Base-by-base conservation (phyloP, 805 yeast genomes). In the Komagataella kurtzmanii region DNA sequence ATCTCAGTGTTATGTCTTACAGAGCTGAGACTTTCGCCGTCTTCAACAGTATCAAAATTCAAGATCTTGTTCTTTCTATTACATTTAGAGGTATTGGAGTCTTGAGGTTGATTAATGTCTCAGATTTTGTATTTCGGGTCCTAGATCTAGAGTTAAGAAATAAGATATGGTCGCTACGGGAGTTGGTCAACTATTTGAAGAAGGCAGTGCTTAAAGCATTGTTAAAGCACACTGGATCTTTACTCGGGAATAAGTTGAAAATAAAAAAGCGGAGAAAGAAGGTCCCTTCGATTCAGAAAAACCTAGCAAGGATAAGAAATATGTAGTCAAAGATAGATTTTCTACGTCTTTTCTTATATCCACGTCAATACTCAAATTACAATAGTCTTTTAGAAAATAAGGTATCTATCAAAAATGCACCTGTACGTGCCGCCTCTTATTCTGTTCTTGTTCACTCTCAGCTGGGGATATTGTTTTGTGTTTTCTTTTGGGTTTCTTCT, bases 11-110 rank as follows among this genome's bases (percentile, higher is more conserved):
- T 55, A 88, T 91, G 96, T 67, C 88, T 4, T 67, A 72, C 47
- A 70, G 97, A 49, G 88, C 97, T 0, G 77, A 86, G 24, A 79
- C 77, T 53, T 87, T 78, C 61, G 72, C 85, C 64, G 83, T 86
- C 57, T 78, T 90, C 54, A 77, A 80, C 21, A 68, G 76, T 14
- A 72, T 91, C 55, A 69, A 67, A 36, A 59, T 84, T 45, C 70
- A 73, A 43, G 63, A 73, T n/a, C 71, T 79, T 44, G 61, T 69
- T n/a, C 61, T 90, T 14, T 73, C 81, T 50, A 74, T 89, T 23
- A 85, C 95, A 49, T 87, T 87, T 66, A 79, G 80, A 62, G 95
- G 93, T 7, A 80, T 79, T 14, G 87, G 89, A 12, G 72, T 79
- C 24, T 70, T 77, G 58, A 79, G 83, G 56, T 67, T 91, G 52